Evolutionary conservation across 2,329 filamentous ascomycete species (phyloP).

Genomic region (Fusarium sp.): DNA sequence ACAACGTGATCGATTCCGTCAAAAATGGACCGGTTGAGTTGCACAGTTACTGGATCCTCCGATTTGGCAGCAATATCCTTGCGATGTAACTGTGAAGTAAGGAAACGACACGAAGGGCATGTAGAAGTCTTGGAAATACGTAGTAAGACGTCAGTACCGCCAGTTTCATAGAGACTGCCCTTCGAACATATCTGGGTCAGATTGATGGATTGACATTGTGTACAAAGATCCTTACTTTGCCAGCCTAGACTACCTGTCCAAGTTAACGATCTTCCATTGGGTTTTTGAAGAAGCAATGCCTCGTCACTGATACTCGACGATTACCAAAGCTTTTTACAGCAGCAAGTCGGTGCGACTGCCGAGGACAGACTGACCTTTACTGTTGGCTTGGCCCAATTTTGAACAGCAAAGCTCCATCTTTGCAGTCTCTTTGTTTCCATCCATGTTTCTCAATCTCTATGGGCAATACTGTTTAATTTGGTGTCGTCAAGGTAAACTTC

Average conservation of each 20-base stretch:
- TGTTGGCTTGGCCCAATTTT: not conserved
- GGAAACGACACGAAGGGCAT: not conserved
- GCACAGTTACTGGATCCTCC: no score
- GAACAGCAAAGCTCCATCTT: not conserved
- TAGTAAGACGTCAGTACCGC: not conserved
- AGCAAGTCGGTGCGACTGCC: not conserved
- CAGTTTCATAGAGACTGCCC: not conserved
- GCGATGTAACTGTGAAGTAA: no score
- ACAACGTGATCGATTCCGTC: not conserved
- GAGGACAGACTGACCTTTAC: not conserved
- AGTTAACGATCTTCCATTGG: not conserved
- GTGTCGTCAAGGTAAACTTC: not conserved
- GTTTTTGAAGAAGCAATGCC: not conserved
- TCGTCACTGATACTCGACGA: not conserved
- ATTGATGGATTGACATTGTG: not conserved
- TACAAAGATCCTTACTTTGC: not conserved
- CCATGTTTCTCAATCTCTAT: no score
- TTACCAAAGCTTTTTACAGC: no score
- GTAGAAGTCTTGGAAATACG: not conserved
- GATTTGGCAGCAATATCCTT: no score
- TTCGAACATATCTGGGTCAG: not conserved
- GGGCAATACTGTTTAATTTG: not conserved
- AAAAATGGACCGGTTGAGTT: not conserved
- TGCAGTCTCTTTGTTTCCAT: not conserved
- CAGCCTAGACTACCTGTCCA: not conserved